Conservation (phyloP, 192 early-diverging fungal genomes). For the Geosiphon pyriformis region DNA sequence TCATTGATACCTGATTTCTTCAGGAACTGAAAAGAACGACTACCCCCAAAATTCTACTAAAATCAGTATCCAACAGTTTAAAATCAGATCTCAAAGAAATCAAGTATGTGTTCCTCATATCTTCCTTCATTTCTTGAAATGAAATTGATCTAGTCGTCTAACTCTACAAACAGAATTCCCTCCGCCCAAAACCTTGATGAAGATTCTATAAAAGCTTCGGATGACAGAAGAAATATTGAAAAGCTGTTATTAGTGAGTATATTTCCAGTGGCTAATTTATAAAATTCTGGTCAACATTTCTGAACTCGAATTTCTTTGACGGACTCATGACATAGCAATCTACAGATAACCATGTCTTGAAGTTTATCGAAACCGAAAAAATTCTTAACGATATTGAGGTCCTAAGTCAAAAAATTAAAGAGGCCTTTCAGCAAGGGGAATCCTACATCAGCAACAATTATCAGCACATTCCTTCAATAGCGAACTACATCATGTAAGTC, state of each 20-base stretch:
- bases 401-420: conserved; percentile 2
- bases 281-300: not conserved
- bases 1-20: not conserved
- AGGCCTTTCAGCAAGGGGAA: not conserved
- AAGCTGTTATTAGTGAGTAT: too few species aligned
- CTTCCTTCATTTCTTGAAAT: too few species aligned
- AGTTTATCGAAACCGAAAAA: conserved; percentile 10
- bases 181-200: too few species aligned
- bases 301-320: not conserved
- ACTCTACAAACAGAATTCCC: too few species aligned
- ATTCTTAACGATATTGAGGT: conserved; percentile 14
- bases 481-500: conserved; percentile 5
- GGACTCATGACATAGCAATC: not conserved
- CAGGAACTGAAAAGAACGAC: conserved; percentile 1
- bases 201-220: too few species aligned
- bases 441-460: not conserved
- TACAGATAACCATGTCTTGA: not conserved
- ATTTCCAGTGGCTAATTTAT: too few species aligned
- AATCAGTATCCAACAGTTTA: not conserved
- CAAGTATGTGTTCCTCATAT: conserved; percentile 2
- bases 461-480: not conserved
- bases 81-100: conserved; percentile 3
- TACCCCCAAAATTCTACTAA: conserved; percentile 1
- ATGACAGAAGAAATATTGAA: too few species aligned
- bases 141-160: too few species aligned